Base-by-base conservation (phyloP, 106 monocot species). In the Allium fistulosum region DNA sequence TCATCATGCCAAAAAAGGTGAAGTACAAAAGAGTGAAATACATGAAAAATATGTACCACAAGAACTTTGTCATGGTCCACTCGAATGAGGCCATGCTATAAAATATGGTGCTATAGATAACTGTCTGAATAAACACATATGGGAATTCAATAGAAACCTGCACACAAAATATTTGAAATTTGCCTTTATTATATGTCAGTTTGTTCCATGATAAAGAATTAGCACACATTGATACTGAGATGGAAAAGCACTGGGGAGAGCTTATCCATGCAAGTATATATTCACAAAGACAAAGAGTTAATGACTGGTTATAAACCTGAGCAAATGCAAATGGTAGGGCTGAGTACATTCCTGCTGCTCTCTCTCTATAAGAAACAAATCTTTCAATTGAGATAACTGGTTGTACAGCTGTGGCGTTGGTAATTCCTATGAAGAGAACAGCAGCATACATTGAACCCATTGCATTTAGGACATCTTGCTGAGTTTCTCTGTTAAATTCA, bases 1-100 rank as follows among this genome's bases (percentile, higher is more conserved):
- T 93, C 99, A 99, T 93, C 99, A 99, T 99, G 63, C 99, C 99
- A 58, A 93, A 99, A 76, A 99, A 93, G 58, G 99, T 99, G 87
- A 93, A 99, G 85, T 99, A 93, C 69, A 99, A 62, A 13, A 99
- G 66, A 11, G 99, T 99, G 78, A 85, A 93, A 65, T 99, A 99
- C 99, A 99, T 90, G 67, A 93, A 99, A 75, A 93, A 99, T 53
- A 75, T 80, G 74, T 81, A 99, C 86, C 90, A 93, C 22, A 93
- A 71, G 61, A 90, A 99, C 69, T 93, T 99, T 11, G 53, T 57
- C 15, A 81, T 26, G 1, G 77, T 81, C 99, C 93, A 93, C 62
- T 99, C 93, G 72, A 99, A 99, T 17, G 93, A 79, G 45, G 69
- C 99, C 85, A 99, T 65, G 47, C 85, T 79, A 76, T 99, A 99